Evolutionary conservation across 768 basidiomycete genomes (phyloP), one percentile per base, ranked within the genome.

Genomic region (Suillus hirtellus): DNA sequence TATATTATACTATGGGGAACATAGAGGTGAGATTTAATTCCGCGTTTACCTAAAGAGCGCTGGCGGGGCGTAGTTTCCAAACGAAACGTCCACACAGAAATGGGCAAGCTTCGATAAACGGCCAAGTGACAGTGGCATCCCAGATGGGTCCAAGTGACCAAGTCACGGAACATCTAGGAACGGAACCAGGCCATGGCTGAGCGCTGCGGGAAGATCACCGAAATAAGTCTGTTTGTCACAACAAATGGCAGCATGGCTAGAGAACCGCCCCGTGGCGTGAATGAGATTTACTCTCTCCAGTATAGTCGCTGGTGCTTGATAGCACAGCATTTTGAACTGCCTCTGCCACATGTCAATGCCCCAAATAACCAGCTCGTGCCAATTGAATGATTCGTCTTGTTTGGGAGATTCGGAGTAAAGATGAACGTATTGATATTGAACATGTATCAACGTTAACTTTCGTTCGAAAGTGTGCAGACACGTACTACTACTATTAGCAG

Each of bases 111-210:
- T 7, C 4, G 31, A 21, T 55, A n/a, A 21, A 56, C 38, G 21
- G 56, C 56, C 56, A 58, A 42, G 17, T 53, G 56, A 42, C 40
- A 58, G 40, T 58, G 40, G 56, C 56, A 42, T 12, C 42, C 40
- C 17, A 42, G 38, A 56, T 27, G 5, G 19, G 52, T 58, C 40
- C 24, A 42, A 40, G 38, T 40, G 9, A 14, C 38, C 24, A 42
- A 40, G 38, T 40, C 14, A 14, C 38, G 56, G 56, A 58, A 17
- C 40, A 27, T 58, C 38, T 42, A 58, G 38, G 56, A 58, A 58
- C 38, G 11, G 52, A 53, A 53, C 34, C 52, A 35, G 11, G 52
- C 31, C 52, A 53, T 58, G 56, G 56, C 56, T 52, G 50, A 52
- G 50, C 50, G 27, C 50, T 58, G 40, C 27, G 56, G 40, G 37